These are phyloP conservation scores for Fistulina hepatica DNA, from an alignment of 1,284 basidiomycete genomes.

Conservation along the genomic window DNA sequence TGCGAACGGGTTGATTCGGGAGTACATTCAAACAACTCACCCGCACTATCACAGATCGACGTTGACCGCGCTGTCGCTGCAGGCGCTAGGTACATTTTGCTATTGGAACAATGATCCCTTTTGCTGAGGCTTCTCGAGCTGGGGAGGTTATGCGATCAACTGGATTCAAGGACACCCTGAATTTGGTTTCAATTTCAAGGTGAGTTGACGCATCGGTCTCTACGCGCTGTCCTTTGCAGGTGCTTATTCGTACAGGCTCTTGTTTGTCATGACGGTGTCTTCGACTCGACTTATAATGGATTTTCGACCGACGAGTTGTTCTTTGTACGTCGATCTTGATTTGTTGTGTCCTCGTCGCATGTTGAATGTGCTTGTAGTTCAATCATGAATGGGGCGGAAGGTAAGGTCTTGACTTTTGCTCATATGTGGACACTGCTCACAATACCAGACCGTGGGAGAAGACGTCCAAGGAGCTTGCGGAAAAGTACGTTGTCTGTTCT, in stretches of 20 bases:
- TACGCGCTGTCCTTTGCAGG: neutral
- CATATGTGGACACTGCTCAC: no score
- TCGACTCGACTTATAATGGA: neutral
- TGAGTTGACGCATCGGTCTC: neutral
- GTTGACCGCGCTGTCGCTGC: slow-evolving; percentile 29
- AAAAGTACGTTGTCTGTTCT: slow-evolving; percentile 48
- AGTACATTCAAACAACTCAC: slow-evolving; percentile 3
- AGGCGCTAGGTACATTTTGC: slow-evolving; percentile 2
- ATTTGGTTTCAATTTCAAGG: slow-evolving; percentile 5
- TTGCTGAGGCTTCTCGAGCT: no score
- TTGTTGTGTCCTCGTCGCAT: slow-evolving; percentile 46
- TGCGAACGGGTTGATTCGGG: slow-evolving; percentile 17
- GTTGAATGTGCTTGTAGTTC: slow-evolving; percentile 34
- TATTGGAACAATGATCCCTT: no score
- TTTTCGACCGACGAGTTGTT: slow-evolving; percentile 1
- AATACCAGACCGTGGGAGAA: slow-evolving; percentile 60
- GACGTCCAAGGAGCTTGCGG: slow-evolving; percentile 41
- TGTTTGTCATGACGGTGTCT: slow-evolving; percentile 5
- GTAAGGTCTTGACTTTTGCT: no score
- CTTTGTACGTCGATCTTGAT: slow-evolving; percentile 17
- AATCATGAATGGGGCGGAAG: slow-evolving; percentile 82
- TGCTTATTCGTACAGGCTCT: neutral
- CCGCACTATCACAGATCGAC: slow-evolving; percentile 53
- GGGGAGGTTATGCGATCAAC: slow-evolving; percentile 5
- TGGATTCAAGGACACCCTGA: slow-evolving; percentile 6